Percentiles rank a stretch among this genome's conserved stretches.
Evolutionary conservation across 2,329 filamentous ascomycete species (phyloP).

Genomic region (Sclerotinia sclerotiorum): DNA sequence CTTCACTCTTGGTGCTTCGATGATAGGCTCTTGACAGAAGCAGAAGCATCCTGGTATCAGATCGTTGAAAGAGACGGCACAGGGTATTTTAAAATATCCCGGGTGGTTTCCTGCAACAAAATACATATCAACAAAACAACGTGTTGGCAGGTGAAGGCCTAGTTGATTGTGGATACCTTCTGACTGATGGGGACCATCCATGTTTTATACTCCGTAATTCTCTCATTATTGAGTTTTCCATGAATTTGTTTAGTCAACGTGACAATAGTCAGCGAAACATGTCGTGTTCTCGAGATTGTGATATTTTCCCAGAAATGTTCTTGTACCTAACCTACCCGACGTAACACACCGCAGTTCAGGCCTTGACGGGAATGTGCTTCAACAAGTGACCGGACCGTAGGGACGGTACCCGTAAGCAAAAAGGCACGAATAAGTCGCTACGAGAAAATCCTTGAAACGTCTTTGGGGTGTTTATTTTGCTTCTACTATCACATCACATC

Average conservation of each 20-base stretch:
- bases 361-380: conserved; percentile 19
- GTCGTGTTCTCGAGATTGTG: conserved; percentile 11
- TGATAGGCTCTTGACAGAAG: not conserved
- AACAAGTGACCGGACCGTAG: conserved; percentile 20
- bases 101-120: not conserved
- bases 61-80: conserved; percentile 11
- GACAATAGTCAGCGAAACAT: conserved; percentile 16
- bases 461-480: not conserved
- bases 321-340: conserved; percentile 21
- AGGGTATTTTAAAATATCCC: not conserved
- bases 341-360: conserved; percentile 8
- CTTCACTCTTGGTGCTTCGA: not conserved
- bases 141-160: conserved; percentile 12
- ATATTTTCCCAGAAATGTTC: conserved; percentile 2
- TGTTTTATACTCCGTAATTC: not conserved
- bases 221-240: not conserved
- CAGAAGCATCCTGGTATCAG: conserved; percentile 14
- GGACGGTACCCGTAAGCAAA: conserved; percentile 23
- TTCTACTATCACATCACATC: not conserved
- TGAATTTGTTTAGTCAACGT: not conserved
- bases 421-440: not conserved
- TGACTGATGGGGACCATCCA: conserved; percentile 4
- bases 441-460: not conserved
- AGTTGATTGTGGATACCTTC: not conserved
- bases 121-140: conserved; percentile 1